Conservation (phyloP, 164 flowering plant species). For the grape (Vitis vinifera) region DNA sequence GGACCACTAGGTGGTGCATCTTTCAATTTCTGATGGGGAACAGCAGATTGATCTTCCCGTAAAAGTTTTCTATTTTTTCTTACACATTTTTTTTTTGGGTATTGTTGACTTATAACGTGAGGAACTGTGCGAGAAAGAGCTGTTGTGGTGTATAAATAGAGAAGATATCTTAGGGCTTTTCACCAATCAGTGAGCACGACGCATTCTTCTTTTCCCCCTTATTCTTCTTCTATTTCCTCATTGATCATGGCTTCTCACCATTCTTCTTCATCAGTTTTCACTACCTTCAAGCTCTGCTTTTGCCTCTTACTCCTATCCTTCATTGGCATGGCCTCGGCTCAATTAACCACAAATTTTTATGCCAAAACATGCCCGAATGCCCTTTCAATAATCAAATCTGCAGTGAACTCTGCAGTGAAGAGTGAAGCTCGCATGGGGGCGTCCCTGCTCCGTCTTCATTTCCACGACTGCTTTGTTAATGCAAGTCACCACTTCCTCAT, state of each 20-base stretch:
- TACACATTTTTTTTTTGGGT: too few relatives aligned
- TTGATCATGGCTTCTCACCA: background rate
- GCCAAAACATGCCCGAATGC: conserved; percentile 16
- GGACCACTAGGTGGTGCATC: too few relatives aligned
- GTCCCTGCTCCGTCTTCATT: conserved; percentile 28
- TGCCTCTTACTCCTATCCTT: background rate
- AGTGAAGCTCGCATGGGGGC: conserved; percentile 32
- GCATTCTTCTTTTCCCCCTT: too few relatives aligned
- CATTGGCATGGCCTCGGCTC: conserved; percentile 12
- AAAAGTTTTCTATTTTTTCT: too few relatives aligned
- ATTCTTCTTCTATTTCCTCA: too few relatives aligned
- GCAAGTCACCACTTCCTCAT: conserved; percentile 5
- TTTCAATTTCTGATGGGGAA: too few relatives aligned
- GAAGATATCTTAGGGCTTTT: too few relatives aligned
- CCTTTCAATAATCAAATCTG: conserved; percentile 13
- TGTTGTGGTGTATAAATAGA: too few relatives aligned
- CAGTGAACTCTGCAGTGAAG: conserved; percentile 7
- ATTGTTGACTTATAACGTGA: too few relatives aligned
- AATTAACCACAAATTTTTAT: conserved; percentile 18
- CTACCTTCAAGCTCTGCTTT: background rate
- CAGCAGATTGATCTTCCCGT: too few relatives aligned
- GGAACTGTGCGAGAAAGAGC: too few relatives aligned
- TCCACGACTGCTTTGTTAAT: conserved; percentile 32
- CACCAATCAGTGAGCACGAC: too few relatives aligned
- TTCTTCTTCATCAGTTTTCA: background rate